Evolutionary conservation across 2,329 filamentous ascomycete genomes (phyloP).

Genomic region (Hypoxylon rubiginosum): DNA sequence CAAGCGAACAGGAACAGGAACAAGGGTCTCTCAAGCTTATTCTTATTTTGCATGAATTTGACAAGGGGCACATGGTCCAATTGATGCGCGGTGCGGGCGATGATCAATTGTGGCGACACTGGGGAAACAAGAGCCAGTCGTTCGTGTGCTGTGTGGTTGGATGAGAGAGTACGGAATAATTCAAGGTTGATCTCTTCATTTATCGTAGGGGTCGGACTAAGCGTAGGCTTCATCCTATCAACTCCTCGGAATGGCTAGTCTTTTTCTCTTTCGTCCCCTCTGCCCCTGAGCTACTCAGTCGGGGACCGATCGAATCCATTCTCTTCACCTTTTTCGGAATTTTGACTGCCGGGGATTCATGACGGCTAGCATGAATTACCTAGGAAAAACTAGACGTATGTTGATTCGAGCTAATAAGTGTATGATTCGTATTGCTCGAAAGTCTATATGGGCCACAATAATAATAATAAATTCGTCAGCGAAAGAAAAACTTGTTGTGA

Average conservation of each 20-base stretch:
- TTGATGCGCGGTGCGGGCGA: slow-evolving; percentile 20
- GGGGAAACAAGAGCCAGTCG: slow-evolving; percentile 18
- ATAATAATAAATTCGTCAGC: neutral
- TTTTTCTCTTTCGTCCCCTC: neutral
- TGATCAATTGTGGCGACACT: slow-evolving; percentile 27
- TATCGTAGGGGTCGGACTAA: slow-evolving; percentile 24
- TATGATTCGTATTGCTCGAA: neutral
- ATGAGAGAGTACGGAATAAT: slow-evolving; percentile 9
- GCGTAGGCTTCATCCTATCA: slow-evolving; percentile 29
- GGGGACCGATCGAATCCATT: slow-evolving; percentile 10
- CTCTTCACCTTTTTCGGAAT: slow-evolving; percentile 16
- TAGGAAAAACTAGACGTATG: neutral
- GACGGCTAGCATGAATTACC: slow-evolving; percentile 15
- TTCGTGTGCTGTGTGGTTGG: slow-evolving; percentile 18
- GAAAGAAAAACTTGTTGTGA: slow-evolving; percentile 15
- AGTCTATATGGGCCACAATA: neutral
- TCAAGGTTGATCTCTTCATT: slow-evolving; percentile 21
- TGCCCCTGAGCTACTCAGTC: slow-evolving; percentile 25
- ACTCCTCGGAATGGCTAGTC: slow-evolving; percentile 13
- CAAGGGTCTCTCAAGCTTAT: neutral
- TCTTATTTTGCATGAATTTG: slow-evolving; percentile 25
- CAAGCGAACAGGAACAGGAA: too few relatives aligned
- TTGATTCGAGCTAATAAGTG: slow-evolving; percentile 6
- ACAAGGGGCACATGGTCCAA: slow-evolving; percentile 32
- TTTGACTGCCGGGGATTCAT: slow-evolving; percentile 4